Base-by-base conservation (phyloP, 768 basidiomycete genomes). In the Leccinum arenicola region DNA sequence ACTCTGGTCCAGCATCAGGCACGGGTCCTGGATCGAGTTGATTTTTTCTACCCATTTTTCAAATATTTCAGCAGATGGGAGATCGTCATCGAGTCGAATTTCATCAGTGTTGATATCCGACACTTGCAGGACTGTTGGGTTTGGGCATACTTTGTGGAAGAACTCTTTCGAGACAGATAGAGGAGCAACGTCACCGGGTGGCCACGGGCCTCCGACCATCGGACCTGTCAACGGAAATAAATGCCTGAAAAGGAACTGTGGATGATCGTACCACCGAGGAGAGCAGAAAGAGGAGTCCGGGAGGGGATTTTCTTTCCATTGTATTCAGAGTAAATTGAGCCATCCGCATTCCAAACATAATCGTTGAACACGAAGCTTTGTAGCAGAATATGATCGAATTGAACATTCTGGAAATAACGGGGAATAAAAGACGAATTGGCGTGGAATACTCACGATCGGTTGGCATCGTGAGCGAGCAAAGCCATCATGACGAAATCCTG, bases 291-390 rank as follows among this genome's bases (percentile, higher is more conserved):
- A 3, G 79, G 80, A 35, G 75, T 73, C 11, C 70, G 74, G 0
- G 78, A 76, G 33, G 79, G 77, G 14, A 77, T 75, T 15, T 64
- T 55, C 21, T 74, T 73, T 11, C 71, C 75, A 54, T 75, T 69
- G 56, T 68, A 78, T 14, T 71, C 68, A 6, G 78, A 68, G 62
- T 76, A 80, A 8, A 65, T 65, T 19, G 73, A 70, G 2, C 73
- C 65, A 40, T 75, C 64, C 12, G 64, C 55, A 10, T 74, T 74
- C 79, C 78, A 80, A 21, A 74, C 66, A 55, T 78, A 80, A 56
- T 81, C 75, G 43, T 77, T 70, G 56, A 80, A 80, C 15, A 80
- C 79, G 35, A 73, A 75, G 6, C 80, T 78, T 61, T 11, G 48
- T 27, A 14, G 12, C 31, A 50, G 10, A 17, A 9, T 33, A 51